Base-by-base conservation (phyloP, 441 rosid species). In the Bruguiera hainesii region DNA sequence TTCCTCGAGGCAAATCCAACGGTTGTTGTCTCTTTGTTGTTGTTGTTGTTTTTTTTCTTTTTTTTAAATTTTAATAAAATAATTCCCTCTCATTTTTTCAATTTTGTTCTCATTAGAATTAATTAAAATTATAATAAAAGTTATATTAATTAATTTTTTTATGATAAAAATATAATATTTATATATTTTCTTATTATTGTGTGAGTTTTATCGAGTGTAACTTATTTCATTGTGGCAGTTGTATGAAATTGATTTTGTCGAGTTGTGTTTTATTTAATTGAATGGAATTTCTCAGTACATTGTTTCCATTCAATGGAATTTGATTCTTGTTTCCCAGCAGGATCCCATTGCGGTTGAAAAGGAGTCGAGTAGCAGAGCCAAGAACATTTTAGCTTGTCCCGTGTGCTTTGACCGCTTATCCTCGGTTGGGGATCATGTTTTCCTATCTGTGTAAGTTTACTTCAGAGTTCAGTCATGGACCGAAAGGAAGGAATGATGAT, bases 341-440 rank as follows among this genome's bases (percentile, higher is more conserved):
- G 89, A 78, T 35, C 33, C 82, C 10, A 39, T 52, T 29, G 72
- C 61, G 77, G 83, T 63, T 19, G 75, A 78, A 23, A 76, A 74
- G 63, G 78, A 81, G 42, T 79, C 67, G 35, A 59, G 57, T 49
- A 23, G 31, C 10, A 23, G 31, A 8, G 69, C 56, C 66, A 71
- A 68, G 52, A 75, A 70, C 71, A 63, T 80, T 58, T 71, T 91
- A 58, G 97, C 91, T 65, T 91, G 93, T 70, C 97, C 97, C 16
- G 77, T 91, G 16, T 91, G 97, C 74, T 89, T 82, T 66, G 30
- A 66, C 67, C 80, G 82, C 6, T 71, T 91, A 11, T 75, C 70
- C 9, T 52, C 63, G 68, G 76, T 62, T 21, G 74, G 67, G 7
- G 82, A 72, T 56, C 60, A 78, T 1, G 56, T 69, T 60, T 42